Evolutionary conservation across 2,329 filamentous ascomycete genomes (phyloP), one percentile per base, ranked within the genome.

Genomic region (Aspergillus fischeri): DNA sequence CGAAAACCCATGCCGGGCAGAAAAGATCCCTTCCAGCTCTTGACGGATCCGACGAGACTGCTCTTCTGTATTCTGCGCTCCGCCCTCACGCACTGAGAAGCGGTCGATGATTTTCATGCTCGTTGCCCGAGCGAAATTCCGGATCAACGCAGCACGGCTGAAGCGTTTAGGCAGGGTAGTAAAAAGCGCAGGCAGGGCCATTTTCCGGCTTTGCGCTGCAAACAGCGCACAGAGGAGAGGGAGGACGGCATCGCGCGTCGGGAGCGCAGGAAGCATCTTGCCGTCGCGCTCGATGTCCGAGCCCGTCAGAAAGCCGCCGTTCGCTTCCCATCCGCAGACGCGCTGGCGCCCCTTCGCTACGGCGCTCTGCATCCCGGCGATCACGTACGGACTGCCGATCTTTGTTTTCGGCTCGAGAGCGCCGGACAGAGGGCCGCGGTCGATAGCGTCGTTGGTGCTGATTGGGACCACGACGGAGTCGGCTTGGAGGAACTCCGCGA

Each of bases 321-420:
- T 72, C 32, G 70, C 69, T 60, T 72, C 70, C 70, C 70, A 72
- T 45, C 70, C 70, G 53, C 64, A 67, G 54, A 72, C 67, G 28
- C 65, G 65, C 14, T 44, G 52, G 51, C 64, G 65, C 0, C 68
- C 68, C 56, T 69, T 70, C 7, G 54, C 35, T 32, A 63, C 57
- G n/a, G 69, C 67, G n/a, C 53, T 50, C 60, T 72, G 64, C 69
- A 72, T 71, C 21, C 70, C 70, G 8, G 67, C 61, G 41, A 72
- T 72, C 44, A 72, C 70, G 48, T 71, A 71, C 3, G 70, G 69
- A 41, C 69, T 72, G 21, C 70, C 70, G 32, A 71, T 72, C 58
- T 71, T 71, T 0, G 70, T 72, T 57, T 71, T 71, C 0, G 69
- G 65, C 51, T 70, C 64, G 4, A 63, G 64, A 28, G 63, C 65